Evolutionary conservation across 176 grass and related monocot species (phyloP).

Genomic region (Triticum monococcum): DNA sequence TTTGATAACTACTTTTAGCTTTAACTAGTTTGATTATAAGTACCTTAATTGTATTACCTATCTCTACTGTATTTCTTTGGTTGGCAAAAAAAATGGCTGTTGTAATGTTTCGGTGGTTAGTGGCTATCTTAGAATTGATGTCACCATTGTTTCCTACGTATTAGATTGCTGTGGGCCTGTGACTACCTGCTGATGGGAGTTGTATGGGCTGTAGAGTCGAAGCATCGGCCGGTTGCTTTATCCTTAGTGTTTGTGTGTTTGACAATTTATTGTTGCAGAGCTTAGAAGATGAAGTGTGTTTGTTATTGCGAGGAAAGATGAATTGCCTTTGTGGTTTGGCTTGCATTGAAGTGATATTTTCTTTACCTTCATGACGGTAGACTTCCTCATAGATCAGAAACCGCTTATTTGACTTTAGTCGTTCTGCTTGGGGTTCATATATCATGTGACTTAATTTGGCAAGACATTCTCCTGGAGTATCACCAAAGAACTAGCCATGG

Average conservation of each 20-base stretch:
- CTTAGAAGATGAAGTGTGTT: not conserved
- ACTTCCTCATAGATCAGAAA: not conserved
- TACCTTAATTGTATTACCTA: not conserved
- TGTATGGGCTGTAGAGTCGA: not conserved
- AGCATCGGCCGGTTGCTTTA: not conserved
- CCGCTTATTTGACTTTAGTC: not conserved
- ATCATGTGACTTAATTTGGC: not conserved
- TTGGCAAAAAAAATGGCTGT: not conserved
- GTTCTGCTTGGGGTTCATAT: not conserved
- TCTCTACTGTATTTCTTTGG: not conserved
- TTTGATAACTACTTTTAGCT: not conserved
- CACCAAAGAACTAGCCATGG: too few relatives aligned
- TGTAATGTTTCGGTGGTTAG: not conserved
- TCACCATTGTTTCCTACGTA: not conserved
- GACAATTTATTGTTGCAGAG: not conserved
- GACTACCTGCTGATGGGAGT: not conserved
- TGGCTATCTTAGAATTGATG: not conserved
- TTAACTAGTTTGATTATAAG: not conserved
- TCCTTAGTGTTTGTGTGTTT: not conserved
- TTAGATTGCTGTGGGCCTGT: not conserved
- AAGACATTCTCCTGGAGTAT: not conserved
- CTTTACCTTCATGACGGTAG: not conserved
- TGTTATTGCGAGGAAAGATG: not conserved
- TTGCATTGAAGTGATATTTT: not conserved
- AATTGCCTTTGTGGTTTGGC: not conserved